Base-by-base conservation (phyloP, 495 filamentous ascomycete species). In the Neurospora sp. region DNA sequence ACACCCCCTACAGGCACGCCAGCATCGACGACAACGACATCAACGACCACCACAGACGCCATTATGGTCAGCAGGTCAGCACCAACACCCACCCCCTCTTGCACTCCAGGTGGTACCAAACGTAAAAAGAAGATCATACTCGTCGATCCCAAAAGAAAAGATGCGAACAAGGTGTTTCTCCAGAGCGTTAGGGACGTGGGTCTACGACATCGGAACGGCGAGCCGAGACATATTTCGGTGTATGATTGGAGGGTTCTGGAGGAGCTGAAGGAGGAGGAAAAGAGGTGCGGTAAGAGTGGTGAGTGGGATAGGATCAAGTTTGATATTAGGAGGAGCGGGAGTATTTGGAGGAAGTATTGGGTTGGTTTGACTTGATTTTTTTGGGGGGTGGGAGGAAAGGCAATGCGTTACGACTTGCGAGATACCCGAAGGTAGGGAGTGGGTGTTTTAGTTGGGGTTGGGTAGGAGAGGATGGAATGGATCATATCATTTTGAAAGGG, bases 191-290 rank as follows among this genome's bases (percentile, higher is more conserved):
- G 77, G 62, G 80, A 74, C 4, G 78, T 79, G 0, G 74, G 76
- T 31, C 72, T 85, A n/a, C 82, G 66, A 74, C 78, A 73, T 27
- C 76, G 71, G 39, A 80, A 78, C 6, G 80, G 82, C 11, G 78
- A 78, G 35, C 78, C 81, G 38, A 80, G 81, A 71, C 84, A 82
- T 77, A 78, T 87, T 0, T 74, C 78, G 2, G 79, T 86, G 0
- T 88, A 83, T 69, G 86, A 88, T 74, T 88, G 87, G 87, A 76
- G 83, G 16, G 78, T 86, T 1, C 71, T 88, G 10, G 83, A 87
- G 76, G 77, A 75, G 1, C 75, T 88, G 35, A 79, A 77, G 3
- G 79, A 81, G 69, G 77, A 81, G 20, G 85, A 88, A 70, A 71
- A 73, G 44, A 72, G 38, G 73, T 42, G n/a, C 4, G 14, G 74